Conservation (phyloP, 345 rosid genomes). For the Odontarrhena argentea region DNA sequence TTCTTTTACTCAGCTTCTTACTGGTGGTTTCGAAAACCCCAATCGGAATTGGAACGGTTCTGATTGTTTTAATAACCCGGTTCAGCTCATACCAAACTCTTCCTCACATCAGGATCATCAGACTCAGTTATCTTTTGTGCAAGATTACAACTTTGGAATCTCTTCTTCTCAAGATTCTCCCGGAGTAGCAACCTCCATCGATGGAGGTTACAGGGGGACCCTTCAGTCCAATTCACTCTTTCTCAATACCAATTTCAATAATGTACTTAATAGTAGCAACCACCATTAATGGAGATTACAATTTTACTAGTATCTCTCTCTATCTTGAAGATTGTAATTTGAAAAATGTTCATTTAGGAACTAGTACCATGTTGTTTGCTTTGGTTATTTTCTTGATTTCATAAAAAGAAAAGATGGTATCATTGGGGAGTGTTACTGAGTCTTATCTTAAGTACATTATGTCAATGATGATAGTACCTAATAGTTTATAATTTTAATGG, state of each 20-base stretch:
- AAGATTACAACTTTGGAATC: slow-evolving; percentile 82
- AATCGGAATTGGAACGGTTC: slow-evolving; percentile 50
- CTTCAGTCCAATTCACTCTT: slow-evolving; percentile 98
- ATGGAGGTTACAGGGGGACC: slow-evolving; percentile 96
- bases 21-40: slow-evolving; percentile 51
- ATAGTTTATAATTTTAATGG: not conserved
- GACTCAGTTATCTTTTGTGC: slow-evolving; percentile 59
- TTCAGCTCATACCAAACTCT: slow-evolving; percentile 52
- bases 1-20: slow-evolving; percentile 86
- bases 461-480: not conserved
- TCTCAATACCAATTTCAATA: slow-evolving; percentile 37
- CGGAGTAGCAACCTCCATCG: slow-evolving; percentile 17
- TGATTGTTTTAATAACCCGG: slow-evolving; percentile 57
- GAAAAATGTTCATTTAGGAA: not conserved
- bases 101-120: slow-evolving; percentile 36
- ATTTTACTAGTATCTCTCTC: not conserved
- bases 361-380: slow-evolving; percentile 36
- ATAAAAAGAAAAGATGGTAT: slow-evolving; percentile 44
- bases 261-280: too few species aligned
- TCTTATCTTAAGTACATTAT: not conserved
- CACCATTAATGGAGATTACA: too few species aligned
- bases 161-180: slow-evolving; percentile 51
- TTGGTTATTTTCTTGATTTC: slow-evolving; percentile 47
- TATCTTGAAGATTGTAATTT: not conserved
- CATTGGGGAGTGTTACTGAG: slow-evolving; percentile 40